Percentiles rank a stretch among this genome's conserved stretches.
Conservation (phyloP, 495 filamentous ascomycete genomes). For the Mycothermus thermophilus region DNA sequence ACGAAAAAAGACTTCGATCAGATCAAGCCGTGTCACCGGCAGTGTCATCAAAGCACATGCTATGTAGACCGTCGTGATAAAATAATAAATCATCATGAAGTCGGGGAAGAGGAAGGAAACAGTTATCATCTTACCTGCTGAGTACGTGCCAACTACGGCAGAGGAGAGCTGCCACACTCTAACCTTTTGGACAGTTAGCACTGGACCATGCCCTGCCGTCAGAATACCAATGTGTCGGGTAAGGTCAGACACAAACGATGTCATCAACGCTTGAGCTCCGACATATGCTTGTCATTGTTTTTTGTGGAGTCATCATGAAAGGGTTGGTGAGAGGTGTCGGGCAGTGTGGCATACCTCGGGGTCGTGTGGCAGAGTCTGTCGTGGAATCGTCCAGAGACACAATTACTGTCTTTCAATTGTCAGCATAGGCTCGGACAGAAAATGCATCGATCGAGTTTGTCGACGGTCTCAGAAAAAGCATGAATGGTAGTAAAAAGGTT, state of each 20-base stretch:
- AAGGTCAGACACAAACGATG: conserved; percentile 30
- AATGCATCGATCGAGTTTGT: conserved; percentile 1
- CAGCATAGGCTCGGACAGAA: conserved; percentile 4
- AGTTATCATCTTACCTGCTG: conserved; percentile 14
- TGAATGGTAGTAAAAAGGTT: conserved; percentile 66
- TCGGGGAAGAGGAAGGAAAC: conserved; percentile 3
- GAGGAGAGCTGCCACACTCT: too few relatives aligned
- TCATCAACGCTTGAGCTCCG: conserved; percentile 60
- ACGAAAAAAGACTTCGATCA: too few relatives aligned
- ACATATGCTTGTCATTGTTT: conserved; percentile 77
- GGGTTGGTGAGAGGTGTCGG: neutral
- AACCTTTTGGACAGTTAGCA: conserved; percentile 16
- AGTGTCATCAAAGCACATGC: conserved; percentile 78
- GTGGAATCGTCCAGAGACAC: too few relatives aligned
- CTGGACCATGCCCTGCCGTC: neutral
- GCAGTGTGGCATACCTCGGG: neutral
- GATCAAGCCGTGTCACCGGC: conserved; percentile 78
- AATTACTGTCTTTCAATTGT: too few relatives aligned
- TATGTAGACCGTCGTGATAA: conserved; percentile 98
- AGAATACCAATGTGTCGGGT: conserved; percentile 15
- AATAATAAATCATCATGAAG: conserved; percentile 55
- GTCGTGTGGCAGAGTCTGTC: neutral
- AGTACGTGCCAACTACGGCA: too few relatives aligned
- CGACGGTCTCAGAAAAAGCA: conserved; percentile 47
- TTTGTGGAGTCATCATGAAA: conserved; percentile 52